Base-by-base conservation (phyloP, 352 stramenopile species). In the Phytophthora citrophthora region DNA sequence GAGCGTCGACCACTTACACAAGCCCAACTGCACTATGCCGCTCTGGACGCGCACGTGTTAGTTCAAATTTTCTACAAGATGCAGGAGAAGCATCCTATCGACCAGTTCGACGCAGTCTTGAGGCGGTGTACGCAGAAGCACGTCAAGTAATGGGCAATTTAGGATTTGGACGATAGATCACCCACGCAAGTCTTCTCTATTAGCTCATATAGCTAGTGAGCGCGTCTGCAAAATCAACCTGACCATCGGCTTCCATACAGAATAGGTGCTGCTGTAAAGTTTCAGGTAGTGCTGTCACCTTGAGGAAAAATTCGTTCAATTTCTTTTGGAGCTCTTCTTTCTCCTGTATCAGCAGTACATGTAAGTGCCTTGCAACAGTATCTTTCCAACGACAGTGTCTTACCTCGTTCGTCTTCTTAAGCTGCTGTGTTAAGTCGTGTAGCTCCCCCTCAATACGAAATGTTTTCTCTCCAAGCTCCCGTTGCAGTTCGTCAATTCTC, bases 251-350 rank as follows among this genome's bases (percentile, higher is more conserved):
- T 39, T 69, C 53, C 31, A 86, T 64, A 29, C 79, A 85, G 27
- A 95, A 90, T 16, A 93, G 54, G 40, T 93, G 83, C 40, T 93
- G 67, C 62, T 95, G 87, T 6, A 95, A n/a, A 11, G 77, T 53
- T 0, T 81, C 65, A 20, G 87, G 87, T 16, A 95, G 63, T 13
- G 85, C 72, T 18, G 83, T 90, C 34, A 93, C 76, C 36, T 86
- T 85, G 13, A 94, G 64, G 44, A 93, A 88, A 60, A 95, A 86
- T 18, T 90, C 81, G 64, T 82, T 89, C 11, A 93, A 69, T 41
- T 88, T 86, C 56, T 86, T 90, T 67, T 93, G 87, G 8, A 95
- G 70, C 54, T 93, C 82, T 16, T 91, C 79, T 48, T 90, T 92
- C 40, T 95, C 87, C 83, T 94, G 23, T 8, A 58, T 54, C 40